Conservation (phyloP, 208 protist species). For the Leishmania braziliensis region DNA sequence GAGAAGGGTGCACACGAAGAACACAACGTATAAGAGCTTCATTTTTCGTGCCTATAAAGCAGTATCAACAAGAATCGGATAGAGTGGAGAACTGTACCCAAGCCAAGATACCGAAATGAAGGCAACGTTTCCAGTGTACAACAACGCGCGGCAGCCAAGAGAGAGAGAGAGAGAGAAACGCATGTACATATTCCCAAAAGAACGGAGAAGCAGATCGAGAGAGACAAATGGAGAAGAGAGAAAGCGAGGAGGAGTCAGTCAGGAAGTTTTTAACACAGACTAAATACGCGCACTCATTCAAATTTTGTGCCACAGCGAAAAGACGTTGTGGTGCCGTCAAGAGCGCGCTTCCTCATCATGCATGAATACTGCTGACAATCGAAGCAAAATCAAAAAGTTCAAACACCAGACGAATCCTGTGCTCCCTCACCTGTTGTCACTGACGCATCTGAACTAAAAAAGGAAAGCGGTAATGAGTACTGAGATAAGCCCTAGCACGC, state of each 20-base stretch:
- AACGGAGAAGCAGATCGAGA: neutral
- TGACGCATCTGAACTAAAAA: neutral
- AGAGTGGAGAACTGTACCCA: neutral
- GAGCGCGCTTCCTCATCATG: neutral
- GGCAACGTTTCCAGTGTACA: neutral
- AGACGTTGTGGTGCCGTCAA: neutral
- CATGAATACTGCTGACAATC: neutral
- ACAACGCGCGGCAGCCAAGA: neutral
- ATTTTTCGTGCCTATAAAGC: neutral
- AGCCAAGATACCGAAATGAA: neutral
- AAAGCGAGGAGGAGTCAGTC: neutral
- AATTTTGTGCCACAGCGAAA: neutral
- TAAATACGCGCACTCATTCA: neutral
- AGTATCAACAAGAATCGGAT: neutral
- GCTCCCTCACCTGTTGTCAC: neutral
- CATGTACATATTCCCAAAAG: neutral
- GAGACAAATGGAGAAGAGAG: neutral
- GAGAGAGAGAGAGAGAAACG: neutral
- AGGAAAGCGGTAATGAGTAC: neutral
- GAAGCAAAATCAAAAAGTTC: neutral
- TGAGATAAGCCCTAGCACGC: neutral
- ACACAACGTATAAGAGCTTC: slow-evolving; percentile 15
- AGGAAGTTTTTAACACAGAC: neutral
- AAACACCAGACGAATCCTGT: neutral
- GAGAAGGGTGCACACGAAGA: slow-evolving; percentile 19